Evolutionary conservation across 495 filamentous ascomycete genomes (phyloP).

Genomic region (Parathielavia appendiculata): DNA sequence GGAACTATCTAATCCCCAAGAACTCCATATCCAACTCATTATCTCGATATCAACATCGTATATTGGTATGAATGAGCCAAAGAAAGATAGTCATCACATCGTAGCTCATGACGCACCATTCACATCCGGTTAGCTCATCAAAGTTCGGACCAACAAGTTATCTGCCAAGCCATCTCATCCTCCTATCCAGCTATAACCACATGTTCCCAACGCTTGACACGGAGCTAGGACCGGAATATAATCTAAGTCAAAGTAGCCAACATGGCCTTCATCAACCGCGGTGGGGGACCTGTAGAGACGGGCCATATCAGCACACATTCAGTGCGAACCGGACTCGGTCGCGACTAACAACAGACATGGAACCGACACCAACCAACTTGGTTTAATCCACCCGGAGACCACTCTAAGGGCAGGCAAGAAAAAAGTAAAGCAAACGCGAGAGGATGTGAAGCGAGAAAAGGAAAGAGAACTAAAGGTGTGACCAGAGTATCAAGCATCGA

Average conservation of each 20-base stretch:
- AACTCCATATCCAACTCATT: too few species aligned
- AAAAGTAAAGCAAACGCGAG: too few species aligned
- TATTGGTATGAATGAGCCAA: neutral
- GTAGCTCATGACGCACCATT: neutral
- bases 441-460: too few species aligned
- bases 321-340: neutral
- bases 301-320: conserved; percentile 7
- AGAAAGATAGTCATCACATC: neutral
- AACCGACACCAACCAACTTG: neutral
- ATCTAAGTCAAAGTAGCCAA: conserved; percentile 69
- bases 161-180: neutral
- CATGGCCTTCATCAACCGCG: conserved; percentile 66
- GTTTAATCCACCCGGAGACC: too few species aligned
- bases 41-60: neutral
- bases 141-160: neutral
- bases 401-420: too few species aligned
- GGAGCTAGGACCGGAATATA: neutral
- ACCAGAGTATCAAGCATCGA: too few species aligned
- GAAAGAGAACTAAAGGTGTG: too few species aligned
- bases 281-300: conserved; percentile 43
- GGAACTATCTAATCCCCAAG: too few species aligned
- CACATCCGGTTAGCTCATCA: neutral
- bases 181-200: neutral
- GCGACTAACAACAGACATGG: neutral
- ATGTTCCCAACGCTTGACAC: neutral